These are phyloP conservation scores for Fagus crenata DNA, from an alignment of 306 rosid genomes.

Conservation along the genomic window DNA sequence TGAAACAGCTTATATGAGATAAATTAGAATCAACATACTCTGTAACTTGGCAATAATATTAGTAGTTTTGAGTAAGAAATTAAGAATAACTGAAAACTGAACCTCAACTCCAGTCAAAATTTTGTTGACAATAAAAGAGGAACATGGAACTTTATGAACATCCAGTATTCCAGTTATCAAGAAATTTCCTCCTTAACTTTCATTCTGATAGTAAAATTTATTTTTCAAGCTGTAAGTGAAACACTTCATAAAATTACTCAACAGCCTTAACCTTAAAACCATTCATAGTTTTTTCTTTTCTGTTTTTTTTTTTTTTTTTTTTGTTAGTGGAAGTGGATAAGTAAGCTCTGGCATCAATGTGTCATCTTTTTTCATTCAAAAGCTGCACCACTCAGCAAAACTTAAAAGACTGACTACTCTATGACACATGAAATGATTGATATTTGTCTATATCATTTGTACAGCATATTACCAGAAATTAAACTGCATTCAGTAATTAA, in stretches of 20 bases:
- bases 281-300: not conserved
- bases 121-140: not conserved
- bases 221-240: not conserved
- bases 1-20: conserved; percentile 14
- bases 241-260: no score
- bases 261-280: not conserved
- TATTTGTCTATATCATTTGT: conserved; percentile 8
- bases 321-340: no score
- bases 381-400: not conserved
- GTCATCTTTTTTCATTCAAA: not conserved
- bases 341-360: not conserved
- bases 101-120: not conserved
- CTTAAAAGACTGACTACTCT: not conserved
- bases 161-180: not conserved
- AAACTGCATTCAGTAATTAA: not conserved
- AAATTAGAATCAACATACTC: not conserved
- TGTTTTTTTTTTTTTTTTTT: no score
- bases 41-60: not conserved
- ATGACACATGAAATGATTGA: not conserved
- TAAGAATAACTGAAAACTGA: not conserved
- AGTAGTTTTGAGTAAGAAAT: not conserved
- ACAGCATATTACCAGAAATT: conserved; percentile 9
- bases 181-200: not conserved
- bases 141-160: not conserved
- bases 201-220: not conserved